Percentiles rank a stretch among this genome's conserved stretches.
Evolutionary conservation across 768 basidiomycete genomes (phyloP).

Genomic region (Daedaleopsis nitida): DNA sequence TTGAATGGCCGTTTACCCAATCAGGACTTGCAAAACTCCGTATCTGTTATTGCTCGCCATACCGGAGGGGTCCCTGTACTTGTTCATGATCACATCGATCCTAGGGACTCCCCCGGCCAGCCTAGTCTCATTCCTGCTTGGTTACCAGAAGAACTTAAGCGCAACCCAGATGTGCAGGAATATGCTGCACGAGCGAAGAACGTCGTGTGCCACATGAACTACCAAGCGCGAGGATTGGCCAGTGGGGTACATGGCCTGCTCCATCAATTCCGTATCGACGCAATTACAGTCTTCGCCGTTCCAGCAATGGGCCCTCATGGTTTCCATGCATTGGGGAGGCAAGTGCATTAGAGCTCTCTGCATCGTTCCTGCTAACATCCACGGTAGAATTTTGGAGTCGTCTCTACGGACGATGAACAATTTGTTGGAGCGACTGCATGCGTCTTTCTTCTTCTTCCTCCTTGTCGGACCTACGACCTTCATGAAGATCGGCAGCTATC

Average conservation of each 20-base stretch:
- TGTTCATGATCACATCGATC: slow-evolving; percentile 77
- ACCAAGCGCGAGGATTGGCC: slow-evolving; percentile 76
- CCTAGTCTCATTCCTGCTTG: slow-evolving; percentile 41
- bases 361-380: background rate
- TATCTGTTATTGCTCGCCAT: slow-evolving; percentile 68
- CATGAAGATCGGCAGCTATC: slow-evolving; percentile 87
- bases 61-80: slow-evolving; percentile 77
- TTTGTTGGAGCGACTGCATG: slow-evolving; percentile 92
- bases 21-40: slow-evolving; percentile 90
- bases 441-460: slow-evolving; percentile 97
- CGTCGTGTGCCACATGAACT: slow-evolving; percentile 67
- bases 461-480: slow-evolving; percentile 66
- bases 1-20: slow-evolving; percentile 94
- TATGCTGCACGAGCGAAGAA: slow-evolving; percentile 66
- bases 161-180: slow-evolving; percentile 45
- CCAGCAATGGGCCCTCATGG: slow-evolving; percentile 93
- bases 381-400: slow-evolving; percentile 78
- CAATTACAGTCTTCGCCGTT: slow-evolving; percentile 85
- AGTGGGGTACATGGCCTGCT: slow-evolving; percentile 91
- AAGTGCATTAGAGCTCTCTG: slow-evolving; percentile 24
- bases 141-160: slow-evolving; percentile 47
- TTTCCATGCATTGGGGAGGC: slow-evolving; percentile 92
- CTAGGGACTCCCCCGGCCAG: slow-evolving; percentile 39
- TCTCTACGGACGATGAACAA: slow-evolving; percentile 91
- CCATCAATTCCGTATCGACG: slow-evolving; percentile 92